Evolutionary conservation across 2,329 filamentous ascomycete genomes (phyloP).

Genomic region (Exophiala aquamarina): DNA sequence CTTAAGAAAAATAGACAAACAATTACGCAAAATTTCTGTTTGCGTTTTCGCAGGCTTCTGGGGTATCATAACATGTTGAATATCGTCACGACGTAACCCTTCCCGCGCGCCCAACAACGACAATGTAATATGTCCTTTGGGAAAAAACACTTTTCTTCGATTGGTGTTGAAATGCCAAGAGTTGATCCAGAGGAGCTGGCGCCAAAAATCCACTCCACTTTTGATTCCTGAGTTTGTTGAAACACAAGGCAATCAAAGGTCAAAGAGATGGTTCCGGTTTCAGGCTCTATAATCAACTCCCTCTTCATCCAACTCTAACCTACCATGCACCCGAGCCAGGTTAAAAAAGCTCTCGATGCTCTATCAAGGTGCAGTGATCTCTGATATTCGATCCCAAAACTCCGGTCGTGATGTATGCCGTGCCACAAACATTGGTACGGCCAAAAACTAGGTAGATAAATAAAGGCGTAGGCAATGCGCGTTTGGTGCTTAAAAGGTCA

Average conservation of each 20-base stretch:
- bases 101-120: slow-evolving; percentile 14
- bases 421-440: slow-evolving; percentile 1
- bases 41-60: slow-evolving; percentile 17
- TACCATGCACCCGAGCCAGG: no score
- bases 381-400: not conserved
- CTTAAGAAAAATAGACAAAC: no score
- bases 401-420: slow-evolving; percentile 6
- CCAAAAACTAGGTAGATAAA: not conserved
- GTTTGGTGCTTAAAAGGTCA: slow-evolving; percentile 77
- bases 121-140: not conserved
- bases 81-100: slow-evolving; percentile 25
- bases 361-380: no score
- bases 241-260: slow-evolving; percentile 13
- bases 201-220: not conserved
- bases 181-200: not conserved
- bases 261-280: not conserved
- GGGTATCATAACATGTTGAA: slow-evolving; percentile 29
- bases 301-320: slow-evolving; percentile 1
- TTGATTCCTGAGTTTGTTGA: slow-evolving; percentile 22
- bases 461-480: not conserved
- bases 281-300: slow-evolving; percentile 3
- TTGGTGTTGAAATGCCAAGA: slow-evolving; percentile 1
- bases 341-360: no score
- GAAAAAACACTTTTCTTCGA: slow-evolving; percentile 1
- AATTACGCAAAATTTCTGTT: not conserved